These are phyloP conservation scores for Phytophthora capsici DNA, from an alignment of 352 stramenopile species.

Conservation along the genomic window DNA sequence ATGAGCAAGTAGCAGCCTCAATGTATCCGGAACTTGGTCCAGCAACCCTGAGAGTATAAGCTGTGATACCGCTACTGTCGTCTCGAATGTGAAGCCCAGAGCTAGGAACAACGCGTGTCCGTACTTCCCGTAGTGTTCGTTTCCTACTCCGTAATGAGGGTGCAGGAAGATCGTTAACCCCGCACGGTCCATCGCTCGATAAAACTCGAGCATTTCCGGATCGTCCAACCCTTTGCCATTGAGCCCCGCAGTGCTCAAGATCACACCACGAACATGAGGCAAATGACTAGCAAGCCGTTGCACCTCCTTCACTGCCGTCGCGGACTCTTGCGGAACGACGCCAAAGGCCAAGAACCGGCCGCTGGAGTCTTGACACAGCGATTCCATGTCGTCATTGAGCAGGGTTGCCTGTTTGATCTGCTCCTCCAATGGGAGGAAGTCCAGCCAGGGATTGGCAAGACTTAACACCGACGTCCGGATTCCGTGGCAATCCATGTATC, in stretches of 20 bases:
- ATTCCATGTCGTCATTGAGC: conserved; percentile 67
- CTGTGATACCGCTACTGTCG: conserved; percentile 61
- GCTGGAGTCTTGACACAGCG: conserved; percentile 47
- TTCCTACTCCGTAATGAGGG: conserved; percentile 72
- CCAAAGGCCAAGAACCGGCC: conserved; percentile 60
- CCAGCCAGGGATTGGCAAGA: conserved; percentile 76
- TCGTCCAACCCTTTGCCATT: conserved; percentile 67
- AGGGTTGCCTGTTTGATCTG: conserved; percentile 47
- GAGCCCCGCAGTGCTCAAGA: conserved; percentile 60
- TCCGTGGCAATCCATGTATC: conserved; percentile 75
- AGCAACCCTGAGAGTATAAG: conserved; percentile 65
- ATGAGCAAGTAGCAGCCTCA: conserved; percentile 65
- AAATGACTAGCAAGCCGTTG: conserved; percentile 42
- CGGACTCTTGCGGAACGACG: conserved; percentile 47
- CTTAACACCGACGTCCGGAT: conserved; percentile 61
- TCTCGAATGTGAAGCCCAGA: conserved; percentile 76
- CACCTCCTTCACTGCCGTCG: conserved; percentile 47
- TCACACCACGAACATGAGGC: conserved; percentile 51
- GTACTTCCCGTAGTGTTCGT: conserved; percentile 62
- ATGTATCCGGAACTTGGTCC: conserved; percentile 46
- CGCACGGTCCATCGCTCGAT: conserved; percentile 46
- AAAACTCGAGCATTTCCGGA: conserved; percentile 60
- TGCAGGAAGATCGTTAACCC: conserved; percentile 67
- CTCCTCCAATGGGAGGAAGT: conserved; percentile 61
- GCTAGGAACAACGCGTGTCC: conserved; percentile 67